Conservation (phyloP, 2,329 filamentous ascomycete species). For the Sclerotinia spermophila region DNA sequence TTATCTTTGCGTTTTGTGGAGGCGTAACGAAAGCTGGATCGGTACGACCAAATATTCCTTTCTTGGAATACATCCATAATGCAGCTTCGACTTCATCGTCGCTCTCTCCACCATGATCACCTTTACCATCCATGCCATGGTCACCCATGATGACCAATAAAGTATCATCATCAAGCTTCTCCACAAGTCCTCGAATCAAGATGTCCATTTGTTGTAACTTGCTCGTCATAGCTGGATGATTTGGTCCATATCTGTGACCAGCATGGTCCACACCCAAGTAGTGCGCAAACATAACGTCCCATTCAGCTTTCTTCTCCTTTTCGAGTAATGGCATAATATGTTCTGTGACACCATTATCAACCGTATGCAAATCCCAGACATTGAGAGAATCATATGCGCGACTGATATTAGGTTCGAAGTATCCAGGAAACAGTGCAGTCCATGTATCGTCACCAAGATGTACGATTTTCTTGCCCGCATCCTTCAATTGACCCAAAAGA, state of each 20-base stretch:
- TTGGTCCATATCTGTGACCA: slow-evolving; percentile 90
- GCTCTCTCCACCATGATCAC: slow-evolving; percentile 97
- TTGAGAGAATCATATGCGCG: slow-evolving; percentile 95
- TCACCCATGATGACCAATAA: slow-evolving; percentile 97
- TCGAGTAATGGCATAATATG: slow-evolving; percentile 83
- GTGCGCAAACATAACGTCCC: slow-evolving; percentile 95
- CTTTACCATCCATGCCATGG: slow-evolving; percentile 96
- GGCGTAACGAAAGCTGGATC: slow-evolving; percentile 55
- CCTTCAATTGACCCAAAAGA: slow-evolving; percentile 59
- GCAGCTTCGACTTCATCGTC: slow-evolving; percentile 94
- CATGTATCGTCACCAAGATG: slow-evolving; percentile 98
- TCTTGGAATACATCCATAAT: slow-evolving; percentile 97
- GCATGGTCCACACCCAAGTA: slow-evolving; percentile 95
- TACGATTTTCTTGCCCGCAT: slow-evolving; percentile 71
- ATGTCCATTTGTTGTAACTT: slow-evolving; percentile 90
- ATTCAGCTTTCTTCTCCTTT: slow-evolving; percentile 60
- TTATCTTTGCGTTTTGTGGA: slow-evolving; percentile 69
- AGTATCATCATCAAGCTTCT: slow-evolving; percentile 75
- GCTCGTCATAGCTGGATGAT: slow-evolving; percentile 84
- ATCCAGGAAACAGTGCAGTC: slow-evolving; percentile 88
- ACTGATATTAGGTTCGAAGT: slow-evolving; percentile 85
- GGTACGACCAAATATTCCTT: slow-evolving; percentile 75
- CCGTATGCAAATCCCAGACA: slow-evolving; percentile 94
- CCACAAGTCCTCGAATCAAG: slow-evolving; percentile 69
- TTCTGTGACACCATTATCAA: slow-evolving; percentile 91